Conservation (phyloP, 2,329 filamentous ascomycete genomes). For the Periconia digitata region DNA sequence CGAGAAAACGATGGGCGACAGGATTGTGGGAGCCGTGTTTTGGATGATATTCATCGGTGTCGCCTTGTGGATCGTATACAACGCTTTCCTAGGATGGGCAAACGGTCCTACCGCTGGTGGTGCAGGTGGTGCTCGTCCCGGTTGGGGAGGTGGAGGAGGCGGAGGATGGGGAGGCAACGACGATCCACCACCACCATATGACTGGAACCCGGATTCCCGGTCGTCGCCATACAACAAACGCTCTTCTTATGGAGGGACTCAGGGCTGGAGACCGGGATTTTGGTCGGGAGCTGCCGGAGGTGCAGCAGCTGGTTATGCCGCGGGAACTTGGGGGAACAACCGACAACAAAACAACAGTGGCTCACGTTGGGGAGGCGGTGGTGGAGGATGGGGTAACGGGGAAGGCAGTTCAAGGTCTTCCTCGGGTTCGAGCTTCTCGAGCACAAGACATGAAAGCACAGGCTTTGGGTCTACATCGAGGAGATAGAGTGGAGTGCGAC, state of each 20-base stretch:
- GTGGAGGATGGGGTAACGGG: conserved; percentile 39
- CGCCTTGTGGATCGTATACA: conserved; percentile 63
- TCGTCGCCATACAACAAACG: conserved; percentile 17
- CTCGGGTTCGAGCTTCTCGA: conserved; percentile 42
- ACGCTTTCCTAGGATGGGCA: conserved; percentile 47
- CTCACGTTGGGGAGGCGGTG: conserved; percentile 29
- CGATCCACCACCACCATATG: conserved; percentile 55
- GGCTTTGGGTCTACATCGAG: conserved; percentile 69
- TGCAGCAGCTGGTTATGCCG: conserved; percentile 68
- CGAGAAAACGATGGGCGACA: conserved; percentile 31
- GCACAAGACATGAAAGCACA: conserved; percentile 65
- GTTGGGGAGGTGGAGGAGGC: conserved; percentile 46
- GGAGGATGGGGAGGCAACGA: conserved; percentile 41
- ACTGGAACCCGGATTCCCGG: conserved; percentile 36
- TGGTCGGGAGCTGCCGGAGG: conserved; percentile 71
- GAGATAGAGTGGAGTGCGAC: conserved; percentile 21
- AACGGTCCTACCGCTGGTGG: conserved; percentile 21
- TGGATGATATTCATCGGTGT: conserved; percentile 63
- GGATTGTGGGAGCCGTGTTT: conserved; percentile 54
- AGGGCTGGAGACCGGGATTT: conserved; percentile 72
- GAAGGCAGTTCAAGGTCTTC: conserved; percentile 40
- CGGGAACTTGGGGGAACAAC: conserved; percentile 49
- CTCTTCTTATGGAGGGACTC: conserved; percentile 15
- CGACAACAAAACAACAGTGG: conserved; percentile 47
- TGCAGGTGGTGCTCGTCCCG: conserved; percentile 29